Evolutionary conservation across 495 filamentous ascomycete genomes (phyloP).

Genomic region (Daldinia vernicosa): DNA sequence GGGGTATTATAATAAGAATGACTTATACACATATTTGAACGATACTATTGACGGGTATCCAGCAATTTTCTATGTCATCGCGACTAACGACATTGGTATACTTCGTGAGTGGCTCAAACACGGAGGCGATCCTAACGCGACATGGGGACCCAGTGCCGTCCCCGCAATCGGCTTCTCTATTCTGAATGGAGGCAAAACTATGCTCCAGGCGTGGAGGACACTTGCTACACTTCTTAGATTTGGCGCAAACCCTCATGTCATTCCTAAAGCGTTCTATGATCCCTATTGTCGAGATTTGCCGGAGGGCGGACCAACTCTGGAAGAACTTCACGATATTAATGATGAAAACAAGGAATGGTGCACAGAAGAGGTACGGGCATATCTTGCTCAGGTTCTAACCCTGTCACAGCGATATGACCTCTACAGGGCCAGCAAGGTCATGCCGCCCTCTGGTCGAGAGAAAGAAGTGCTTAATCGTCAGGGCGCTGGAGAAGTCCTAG

Average conservation of each 20-base stretch:
- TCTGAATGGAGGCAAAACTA: not conserved
- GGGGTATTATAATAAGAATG: not conserved
- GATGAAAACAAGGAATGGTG: not conserved
- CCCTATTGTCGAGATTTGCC: constrained; percentile 44
- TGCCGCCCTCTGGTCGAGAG: not conserved
- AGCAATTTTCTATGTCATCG: not conserved
- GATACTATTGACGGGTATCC: not conserved
- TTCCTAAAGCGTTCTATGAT: constrained; percentile 48
- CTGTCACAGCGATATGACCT: not conserved
- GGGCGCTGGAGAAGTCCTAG: not conserved
- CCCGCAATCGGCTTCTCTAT: not conserved
- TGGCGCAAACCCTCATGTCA: constrained; percentile 17
- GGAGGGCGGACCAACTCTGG: constrained; percentile 19
- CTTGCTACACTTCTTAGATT: not conserved
- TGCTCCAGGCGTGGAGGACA: not conserved
- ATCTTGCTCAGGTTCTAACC: not conserved
- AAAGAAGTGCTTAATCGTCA: not conserved
- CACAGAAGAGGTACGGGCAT: not conserved
- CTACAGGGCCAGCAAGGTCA: not conserved
- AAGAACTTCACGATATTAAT: constrained; percentile 6
- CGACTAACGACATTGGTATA: not conserved
- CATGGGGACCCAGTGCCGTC: not conserved
- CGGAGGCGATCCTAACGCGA: not conserved
- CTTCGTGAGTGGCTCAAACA: not conserved
- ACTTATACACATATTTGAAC: not conserved